These are phyloP conservation scores for Staphylotrichum tortipilum DNA, from an alignment of 495 filamentous ascomycete species.

Conservation along the genomic window DNA sequence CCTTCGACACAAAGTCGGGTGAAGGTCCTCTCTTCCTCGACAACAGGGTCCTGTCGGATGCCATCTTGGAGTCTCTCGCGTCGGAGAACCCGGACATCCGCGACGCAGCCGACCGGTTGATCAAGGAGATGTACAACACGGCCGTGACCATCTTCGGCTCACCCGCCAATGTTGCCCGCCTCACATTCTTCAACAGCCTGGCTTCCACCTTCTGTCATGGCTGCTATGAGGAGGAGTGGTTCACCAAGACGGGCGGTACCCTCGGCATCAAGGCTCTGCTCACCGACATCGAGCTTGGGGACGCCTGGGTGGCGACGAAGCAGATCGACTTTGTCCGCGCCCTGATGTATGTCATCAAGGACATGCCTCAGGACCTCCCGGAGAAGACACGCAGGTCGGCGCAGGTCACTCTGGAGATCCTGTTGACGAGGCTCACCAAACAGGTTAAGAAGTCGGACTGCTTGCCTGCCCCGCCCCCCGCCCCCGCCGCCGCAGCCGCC, in stretches of 20 bases:
- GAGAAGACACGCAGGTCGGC: conserved; percentile 75
- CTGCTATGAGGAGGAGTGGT: conserved; percentile 97
- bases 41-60: conserved; percentile 75
- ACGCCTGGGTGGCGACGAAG: conserved; percentile 69
- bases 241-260: conserved; percentile 85
- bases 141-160: conserved; percentile 76
- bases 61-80: conserved; percentile 76
- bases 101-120: conserved; percentile 70
- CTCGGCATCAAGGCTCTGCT: conserved; percentile 78
- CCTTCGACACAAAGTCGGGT: conserved; percentile 74
- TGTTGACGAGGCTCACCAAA: conserved; percentile 67
- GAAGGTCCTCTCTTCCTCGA: conserved; percentile 84
- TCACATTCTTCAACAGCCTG: conserved; percentile 76
- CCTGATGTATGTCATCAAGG: conserved; percentile 92
- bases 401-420: conserved; percentile 67
- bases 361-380: conserved; percentile 86
- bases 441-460: conserved; percentile 68
- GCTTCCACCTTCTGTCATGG: conserved; percentile 79
- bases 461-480: conserved; percentile 41
- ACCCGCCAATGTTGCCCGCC: conserved; percentile 53
- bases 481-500: too few relatives aligned
- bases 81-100: conserved; percentile 71
- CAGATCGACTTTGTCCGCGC: conserved; percentile 79
- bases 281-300: conserved; percentile 70
- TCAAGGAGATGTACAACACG: conserved; percentile 67